These are phyloP conservation scores for Cucurbita maxima DNA, from an alignment of 306 rosid genomes.

Conservation along the genomic window DNA sequence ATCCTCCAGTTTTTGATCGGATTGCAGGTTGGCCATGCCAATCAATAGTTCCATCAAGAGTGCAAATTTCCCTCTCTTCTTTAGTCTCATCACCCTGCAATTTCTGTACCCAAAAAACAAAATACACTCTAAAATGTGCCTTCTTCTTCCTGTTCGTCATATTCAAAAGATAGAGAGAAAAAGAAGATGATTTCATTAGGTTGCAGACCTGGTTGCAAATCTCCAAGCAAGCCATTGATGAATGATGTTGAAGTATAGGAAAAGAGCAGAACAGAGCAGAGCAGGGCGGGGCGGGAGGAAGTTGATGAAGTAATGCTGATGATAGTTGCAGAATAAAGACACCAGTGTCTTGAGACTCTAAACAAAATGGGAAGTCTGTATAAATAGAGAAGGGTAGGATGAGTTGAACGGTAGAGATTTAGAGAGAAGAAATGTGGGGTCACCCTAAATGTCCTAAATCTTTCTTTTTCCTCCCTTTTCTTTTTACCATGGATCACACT, in stretches of 20 bases:
- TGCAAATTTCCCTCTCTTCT: constrained; percentile 37
- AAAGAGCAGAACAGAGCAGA: constrained; percentile 1
- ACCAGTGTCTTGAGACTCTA: constrained; percentile 18
- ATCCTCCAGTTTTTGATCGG: constrained; percentile 65
- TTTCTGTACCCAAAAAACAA: neutral
- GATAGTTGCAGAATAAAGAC: neutral
- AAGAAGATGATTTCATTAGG: neutral
- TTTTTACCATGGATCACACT: neutral
- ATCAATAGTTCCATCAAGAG: constrained; percentile 85
- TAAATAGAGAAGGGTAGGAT: constrained; percentile 41
- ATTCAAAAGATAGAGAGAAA: neutral
- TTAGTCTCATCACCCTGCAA: constrained; percentile 25
- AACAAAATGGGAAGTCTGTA: constrained; percentile 15
- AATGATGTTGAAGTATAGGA: constrained; percentile 1
- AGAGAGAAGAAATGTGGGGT: constrained; percentile 15
- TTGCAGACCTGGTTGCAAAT: neutral
- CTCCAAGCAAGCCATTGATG: constrained; percentile 6
- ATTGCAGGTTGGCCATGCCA: constrained; percentile 75
- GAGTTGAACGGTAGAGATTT: constrained; percentile 48
- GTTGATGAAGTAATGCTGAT: constrained; percentile 10
- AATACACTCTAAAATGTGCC: neutral
- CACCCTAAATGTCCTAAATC: constrained; percentile 29
- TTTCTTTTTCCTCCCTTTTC: neutral
- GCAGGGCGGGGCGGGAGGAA: constrained; percentile 4
- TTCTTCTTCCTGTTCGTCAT: neutral